These are phyloP conservation scores for Gliomastix tumulicola DNA, from an alignment of 2,329 filamentous ascomycete genomes.

Conservation along the genomic window DNA sequence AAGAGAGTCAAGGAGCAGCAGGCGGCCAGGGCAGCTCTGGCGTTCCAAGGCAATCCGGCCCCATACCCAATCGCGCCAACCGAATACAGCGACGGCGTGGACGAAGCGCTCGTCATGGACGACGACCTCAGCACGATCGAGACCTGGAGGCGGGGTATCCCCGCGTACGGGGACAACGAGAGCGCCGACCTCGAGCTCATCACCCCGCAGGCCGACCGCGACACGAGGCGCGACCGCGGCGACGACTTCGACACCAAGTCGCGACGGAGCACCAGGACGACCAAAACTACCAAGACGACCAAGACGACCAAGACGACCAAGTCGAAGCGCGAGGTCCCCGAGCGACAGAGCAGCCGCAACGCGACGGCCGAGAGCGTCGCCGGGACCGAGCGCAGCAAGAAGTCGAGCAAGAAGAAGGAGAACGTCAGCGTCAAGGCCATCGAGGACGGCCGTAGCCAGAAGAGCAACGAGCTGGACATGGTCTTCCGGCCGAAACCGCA, in stretches of 20 bases:
- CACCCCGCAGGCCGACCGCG: slow-evolving; percentile 45
- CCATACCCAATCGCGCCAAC: slow-evolving; percentile 10
- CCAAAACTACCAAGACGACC: slow-evolving; percentile 14
- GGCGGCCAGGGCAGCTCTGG: slow-evolving; percentile 17
- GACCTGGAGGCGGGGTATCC: slow-evolving; percentile 51
- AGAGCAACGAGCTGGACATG: slow-evolving; percentile 26
- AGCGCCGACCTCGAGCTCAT: slow-evolving; percentile 49
- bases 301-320: slow-evolving; percentile 17
- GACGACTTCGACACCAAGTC: slow-evolving; percentile 34
- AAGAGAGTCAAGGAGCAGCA: slow-evolving; percentile 62
- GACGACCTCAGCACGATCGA: slow-evolving; percentile 54
- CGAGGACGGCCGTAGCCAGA: slow-evolving; percentile 23
- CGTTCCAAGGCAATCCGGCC: slow-evolving; percentile 11
- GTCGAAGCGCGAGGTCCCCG: slow-evolving; percentile 18
- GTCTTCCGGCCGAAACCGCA: slow-evolving; percentile 40
- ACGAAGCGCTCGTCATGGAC: slow-evolving; percentile 51
- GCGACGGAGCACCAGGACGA: slow-evolving; percentile 22
- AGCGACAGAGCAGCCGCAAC: slow-evolving; percentile 15
- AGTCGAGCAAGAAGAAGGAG: slow-evolving; percentile 17
- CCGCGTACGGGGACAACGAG: slow-evolving; percentile 33
- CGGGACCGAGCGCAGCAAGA: slow-evolving; percentile 25
- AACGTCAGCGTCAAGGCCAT: slow-evolving; percentile 22
- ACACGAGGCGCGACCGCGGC: slow-evolving; percentile 24
- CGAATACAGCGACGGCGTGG: slow-evolving; percentile 27
- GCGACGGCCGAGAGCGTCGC: slow-evolving; percentile 13